Evolutionary conservation across 352 stramenopile genomes (phyloP).

Genomic region (Phytophthora sojae): DNA sequence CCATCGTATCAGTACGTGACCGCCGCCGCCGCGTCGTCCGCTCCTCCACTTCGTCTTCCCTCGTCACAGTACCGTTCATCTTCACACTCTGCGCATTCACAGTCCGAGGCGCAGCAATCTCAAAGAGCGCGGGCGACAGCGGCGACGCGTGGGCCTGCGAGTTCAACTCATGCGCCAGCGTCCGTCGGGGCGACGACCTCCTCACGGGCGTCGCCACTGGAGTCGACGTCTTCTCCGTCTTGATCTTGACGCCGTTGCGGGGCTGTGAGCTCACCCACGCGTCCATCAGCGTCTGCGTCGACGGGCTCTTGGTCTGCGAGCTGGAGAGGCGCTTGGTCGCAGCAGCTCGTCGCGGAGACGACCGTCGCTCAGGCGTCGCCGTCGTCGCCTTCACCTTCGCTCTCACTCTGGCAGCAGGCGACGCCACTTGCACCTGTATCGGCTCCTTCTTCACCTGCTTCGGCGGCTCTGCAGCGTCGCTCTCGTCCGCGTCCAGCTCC

Average conservation of each 20-base stretch:
- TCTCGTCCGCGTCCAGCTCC: not conserved
- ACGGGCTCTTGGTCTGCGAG: conserved; percentile 16
- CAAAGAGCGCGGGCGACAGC: conserved; percentile 39
- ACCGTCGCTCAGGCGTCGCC: conserved; percentile 10
- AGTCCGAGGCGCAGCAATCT: conserved; percentile 17
- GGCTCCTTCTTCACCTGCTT: conserved; percentile 10
- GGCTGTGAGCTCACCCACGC: conserved; percentile 17
- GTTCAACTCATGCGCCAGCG: conserved; percentile 13
- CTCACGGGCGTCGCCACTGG: conserved; percentile 4
- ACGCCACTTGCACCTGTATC: conserved; percentile 2
- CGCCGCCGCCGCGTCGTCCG: conserved; percentile 7
- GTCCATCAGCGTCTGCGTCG: conserved; percentile 25
- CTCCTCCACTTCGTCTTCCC: not conserved
- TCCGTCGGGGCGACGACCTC: conserved; percentile 22
- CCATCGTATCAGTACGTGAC: not conserved
- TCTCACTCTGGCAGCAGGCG: conserved; percentile 3
- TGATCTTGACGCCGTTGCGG: conserved; percentile 20
- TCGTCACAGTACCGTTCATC: not conserved
- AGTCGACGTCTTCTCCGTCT: conserved; percentile 17
- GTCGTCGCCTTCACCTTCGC: conserved; percentile 1
- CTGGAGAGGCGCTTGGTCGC: conserved; percentile 1
- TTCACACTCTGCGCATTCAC: not conserved
- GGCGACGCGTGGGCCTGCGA: conserved; percentile 19
- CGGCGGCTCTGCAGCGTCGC: not conserved
- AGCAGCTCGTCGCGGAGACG: conserved; percentile 16